Evolutionary conservation across 2,329 filamentous ascomycete genomes (phyloP).

Genomic region (Colletotrichum simmondsii): DNA sequence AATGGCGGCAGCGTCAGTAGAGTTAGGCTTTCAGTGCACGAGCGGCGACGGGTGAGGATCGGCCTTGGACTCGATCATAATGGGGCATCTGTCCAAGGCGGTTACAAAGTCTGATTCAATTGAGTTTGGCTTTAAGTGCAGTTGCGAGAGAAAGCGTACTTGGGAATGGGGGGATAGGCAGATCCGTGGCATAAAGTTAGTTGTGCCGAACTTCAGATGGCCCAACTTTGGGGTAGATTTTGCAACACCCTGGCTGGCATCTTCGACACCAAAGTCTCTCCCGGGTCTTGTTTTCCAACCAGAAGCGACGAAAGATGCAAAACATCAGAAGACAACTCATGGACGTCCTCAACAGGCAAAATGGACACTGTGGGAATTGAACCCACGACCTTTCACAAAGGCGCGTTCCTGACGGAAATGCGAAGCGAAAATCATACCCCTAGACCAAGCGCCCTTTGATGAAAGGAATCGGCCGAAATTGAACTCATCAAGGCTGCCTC

Average conservation of each 20-base stretch:
- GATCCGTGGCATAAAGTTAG: no score
- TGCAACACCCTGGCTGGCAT: no score
- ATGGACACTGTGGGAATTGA: slow-evolving; percentile 34
- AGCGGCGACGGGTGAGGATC: not conserved
- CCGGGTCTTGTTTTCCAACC: no score
- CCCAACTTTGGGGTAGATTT: no score
- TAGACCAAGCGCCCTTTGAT: slow-evolving; percentile 31
- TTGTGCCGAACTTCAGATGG: no score
- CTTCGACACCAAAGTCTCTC: no score
- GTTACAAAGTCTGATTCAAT: not conserved
- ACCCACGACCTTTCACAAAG: slow-evolving; percentile 32
- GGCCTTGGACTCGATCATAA: not conserved
- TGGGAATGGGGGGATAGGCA: no score
- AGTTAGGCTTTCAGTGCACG: not conserved
- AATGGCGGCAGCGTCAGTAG: not conserved
- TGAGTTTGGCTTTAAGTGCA: not conserved
- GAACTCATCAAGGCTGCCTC: accelerated
- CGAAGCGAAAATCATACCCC: slow-evolving; percentile 36
- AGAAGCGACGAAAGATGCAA: no score
- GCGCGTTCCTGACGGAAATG: not conserved
- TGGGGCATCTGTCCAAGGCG: not conserved
- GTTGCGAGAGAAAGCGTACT: no score
- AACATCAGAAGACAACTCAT: no score
- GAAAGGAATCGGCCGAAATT: accelerated
- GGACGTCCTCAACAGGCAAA: not conserved